A percentile compares a stretch with the other conserved stretches of the same genome.
Conservation (phyloP, 2,329 filamentous ascomycete genomes). For the Aspergillus sp. region DNA sequence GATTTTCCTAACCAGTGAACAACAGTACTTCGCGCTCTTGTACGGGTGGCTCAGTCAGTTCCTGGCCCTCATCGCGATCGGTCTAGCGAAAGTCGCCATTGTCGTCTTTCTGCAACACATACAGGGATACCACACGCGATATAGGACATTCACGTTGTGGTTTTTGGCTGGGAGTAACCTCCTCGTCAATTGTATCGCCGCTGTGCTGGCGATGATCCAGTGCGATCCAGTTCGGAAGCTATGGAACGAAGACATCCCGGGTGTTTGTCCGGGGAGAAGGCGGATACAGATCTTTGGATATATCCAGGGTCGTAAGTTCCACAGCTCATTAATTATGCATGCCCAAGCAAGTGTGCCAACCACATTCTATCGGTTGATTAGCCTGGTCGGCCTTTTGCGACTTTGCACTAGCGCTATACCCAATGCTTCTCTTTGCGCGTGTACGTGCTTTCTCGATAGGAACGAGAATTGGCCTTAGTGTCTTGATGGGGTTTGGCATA, state of each 20-base stretch:
- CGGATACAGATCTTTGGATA: constrained; percentile 10
- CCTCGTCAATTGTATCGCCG: constrained; percentile 7
- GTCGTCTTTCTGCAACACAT: constrained; percentile 14
- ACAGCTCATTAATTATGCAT: no score
- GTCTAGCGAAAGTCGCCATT: constrained; percentile 9
- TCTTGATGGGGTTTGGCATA: constrained; percentile 18
- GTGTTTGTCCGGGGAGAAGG: constrained; percentile 6
- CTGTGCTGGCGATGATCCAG: constrained; percentile 9
- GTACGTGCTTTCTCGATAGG: constrained; percentile 10
- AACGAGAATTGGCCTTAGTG: constrained; percentile 17
- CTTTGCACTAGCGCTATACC: constrained; percentile 16
- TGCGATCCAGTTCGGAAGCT: constrained; percentile 8
- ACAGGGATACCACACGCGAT: constrained; percentile 11
- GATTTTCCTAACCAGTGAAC: not conserved
- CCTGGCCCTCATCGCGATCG: constrained; percentile 10
- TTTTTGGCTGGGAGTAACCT: constrained; percentile 5
- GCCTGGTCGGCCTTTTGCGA: constrained; percentile 13
- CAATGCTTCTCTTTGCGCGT: constrained; percentile 14
- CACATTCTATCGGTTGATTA: constrained; percentile 1
- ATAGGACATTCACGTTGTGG: constrained; percentile 8
- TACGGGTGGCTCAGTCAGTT: constrained; percentile 15
- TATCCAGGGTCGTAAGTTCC: constrained; percentile 15
- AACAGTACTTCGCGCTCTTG: constrained; percentile 6
- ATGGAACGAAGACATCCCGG: constrained; percentile 8
- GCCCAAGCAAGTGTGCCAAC: not conserved